Evolutionary conservation across 805 yeast genomes (phyloP), one percentile per base, ranked within the genome.

Genomic region (Metahyphopichia silvanorum): DNA sequence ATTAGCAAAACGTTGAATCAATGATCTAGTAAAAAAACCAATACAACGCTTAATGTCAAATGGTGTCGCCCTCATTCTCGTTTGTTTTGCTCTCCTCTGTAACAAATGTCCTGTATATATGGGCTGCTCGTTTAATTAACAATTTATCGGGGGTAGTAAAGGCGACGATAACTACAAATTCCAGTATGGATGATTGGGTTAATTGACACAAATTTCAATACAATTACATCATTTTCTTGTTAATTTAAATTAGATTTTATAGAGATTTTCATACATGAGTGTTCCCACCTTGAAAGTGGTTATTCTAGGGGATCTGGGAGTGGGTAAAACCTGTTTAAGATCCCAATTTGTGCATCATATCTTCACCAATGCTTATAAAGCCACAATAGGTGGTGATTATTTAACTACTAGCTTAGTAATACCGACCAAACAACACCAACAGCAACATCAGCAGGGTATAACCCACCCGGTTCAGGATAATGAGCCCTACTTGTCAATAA

Each of bases 341-440:
- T 60, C 76, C 3, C 81, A 75, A 46, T 73, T 69, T 46, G 66
- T 76, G 5, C 77, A 76, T 41, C 78, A 70, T 34, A 62, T 71
- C 25, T 76, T 76, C 47, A 65, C 77, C 36, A 69, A 66, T 41
- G 77, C 76, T 8, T 76, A 76, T 47, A 66, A 71, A 46, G 79
- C 80, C 25, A 74, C 82, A 6, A 71, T 76, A 4, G 81, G 81
- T 8, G 79, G 78, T 1, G 81, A 76, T 42, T 76, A 70, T 47
- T 51, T 76, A 30, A 73, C 80, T 2, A 61, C 73, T 15, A 57
- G 57, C 17, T 51, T 65, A 3, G n/a, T 18, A 6, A 12, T 27
- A 6, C 21, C 21, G 13, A 9, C 16, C 9, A 10, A 17, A 26
- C 9, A 13, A 16, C 16, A 13, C 21, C 16, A 18, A 19, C 18